Percentiles rank a stretch among this genome's conserved stretches.
phyloP scores from a whole-genome alignment of 1,284 basidiomycete genomes.

The Limonomyces culmigenus region DNA sequence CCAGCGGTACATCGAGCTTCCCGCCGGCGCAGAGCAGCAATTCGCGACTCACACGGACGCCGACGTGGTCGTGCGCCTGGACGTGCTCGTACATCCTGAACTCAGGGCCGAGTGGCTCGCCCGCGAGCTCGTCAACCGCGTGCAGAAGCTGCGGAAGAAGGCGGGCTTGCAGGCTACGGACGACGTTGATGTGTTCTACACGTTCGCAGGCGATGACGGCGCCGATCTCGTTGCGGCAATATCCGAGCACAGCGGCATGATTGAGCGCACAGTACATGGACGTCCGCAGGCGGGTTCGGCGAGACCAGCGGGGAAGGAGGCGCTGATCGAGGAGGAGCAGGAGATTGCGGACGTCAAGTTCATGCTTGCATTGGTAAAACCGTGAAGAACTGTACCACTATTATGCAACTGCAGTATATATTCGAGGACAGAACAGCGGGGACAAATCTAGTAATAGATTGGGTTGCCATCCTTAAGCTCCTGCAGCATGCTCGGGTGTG shows the following conservation, averaged over 20 bases:
- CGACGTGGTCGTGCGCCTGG: conserved; percentile 87
- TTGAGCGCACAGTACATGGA: conserved; percentile 64
- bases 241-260: conserved; percentile 49
- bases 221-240: conserved; percentile 61
- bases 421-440: conserved; percentile 6
- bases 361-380: conserved; percentile 42
- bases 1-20: conserved; percentile 80
- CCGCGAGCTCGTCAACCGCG: conserved; percentile 83
- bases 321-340: conserved; percentile 75
- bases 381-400: no score
- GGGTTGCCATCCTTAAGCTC: no score
- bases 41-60: conserved; percentile 85
- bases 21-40: conserved; percentile 36
- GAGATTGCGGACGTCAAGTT: conserved; percentile 79
- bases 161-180: conserved; percentile 91
- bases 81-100: conserved; percentile 77
- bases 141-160: conserved; percentile 93
- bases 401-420: no score
- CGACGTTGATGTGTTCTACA: conserved; percentile 83
- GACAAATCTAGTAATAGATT: no score
- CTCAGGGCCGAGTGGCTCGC: conserved; percentile 81
- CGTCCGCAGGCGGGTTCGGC: conserved; percentile 47
- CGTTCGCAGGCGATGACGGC: conserved; percentile 57
- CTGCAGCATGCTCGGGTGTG: no score
- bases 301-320: conserved; percentile 25